A percentile compares a stretch with the other conserved stretches of the same genome.
phyloP scores from a whole-genome alignment of 2,329 filamentous ascomycete genomes.

The Talaromyces marneffei region DNA sequence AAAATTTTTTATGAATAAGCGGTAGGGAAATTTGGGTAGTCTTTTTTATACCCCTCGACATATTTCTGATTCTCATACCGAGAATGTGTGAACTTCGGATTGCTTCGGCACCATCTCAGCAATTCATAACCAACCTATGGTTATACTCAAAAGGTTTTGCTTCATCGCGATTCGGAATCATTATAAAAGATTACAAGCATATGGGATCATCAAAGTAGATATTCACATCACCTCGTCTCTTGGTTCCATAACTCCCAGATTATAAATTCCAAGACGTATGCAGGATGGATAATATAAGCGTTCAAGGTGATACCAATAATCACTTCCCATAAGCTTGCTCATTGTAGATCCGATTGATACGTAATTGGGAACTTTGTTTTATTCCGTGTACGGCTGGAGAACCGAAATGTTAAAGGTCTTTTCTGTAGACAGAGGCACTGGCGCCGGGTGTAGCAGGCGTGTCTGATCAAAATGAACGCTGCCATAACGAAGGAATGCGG shows the following conservation, averaged over 20 bases:
- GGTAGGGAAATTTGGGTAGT: background rate
- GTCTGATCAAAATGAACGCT: conserved; percentile 10
- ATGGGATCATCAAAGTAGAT: background rate
- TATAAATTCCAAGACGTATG: too few species aligned
- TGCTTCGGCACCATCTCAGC: background rate
- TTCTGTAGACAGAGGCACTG: background rate
- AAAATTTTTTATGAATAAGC: background rate
- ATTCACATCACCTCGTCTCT: background rate
- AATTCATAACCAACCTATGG: background rate
- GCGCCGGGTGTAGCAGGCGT: background rate
- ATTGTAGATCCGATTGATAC: background rate
- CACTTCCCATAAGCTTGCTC: too few species aligned
- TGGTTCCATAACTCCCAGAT: background rate
- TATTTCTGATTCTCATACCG: too few species aligned
- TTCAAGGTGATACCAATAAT: background rate
- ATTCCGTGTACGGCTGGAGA: background rate
- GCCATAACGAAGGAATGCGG: conserved; percentile 2
- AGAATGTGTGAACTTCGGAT: background rate
- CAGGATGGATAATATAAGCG: background rate
- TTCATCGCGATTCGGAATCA: too few species aligned
- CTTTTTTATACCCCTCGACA: too few species aligned
- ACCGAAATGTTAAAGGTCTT: conserved; percentile 2
- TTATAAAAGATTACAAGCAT: background rate
- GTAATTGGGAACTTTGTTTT: background rate
- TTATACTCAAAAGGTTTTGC: background rate